Percentiles rank a stretch among this genome's conserved stretches.
phyloP scores from a whole-genome alignment of 2,329 filamentous ascomycete species.

The Monosporascus ibericus region DNA sequence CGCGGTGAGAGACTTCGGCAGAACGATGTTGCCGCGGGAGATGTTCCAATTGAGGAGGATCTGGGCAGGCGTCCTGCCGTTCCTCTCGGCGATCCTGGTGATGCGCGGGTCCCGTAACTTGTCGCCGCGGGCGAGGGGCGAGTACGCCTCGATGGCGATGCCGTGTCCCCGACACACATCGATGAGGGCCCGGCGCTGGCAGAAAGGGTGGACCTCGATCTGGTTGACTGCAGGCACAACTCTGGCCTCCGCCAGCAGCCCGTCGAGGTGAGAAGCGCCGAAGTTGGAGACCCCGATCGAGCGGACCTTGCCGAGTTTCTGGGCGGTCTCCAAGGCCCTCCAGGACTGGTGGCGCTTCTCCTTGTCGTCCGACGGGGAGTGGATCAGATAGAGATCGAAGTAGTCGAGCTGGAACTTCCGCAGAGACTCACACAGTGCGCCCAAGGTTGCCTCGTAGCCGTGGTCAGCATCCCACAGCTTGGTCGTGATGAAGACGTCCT shows the following conservation, averaged over 20 bases:
- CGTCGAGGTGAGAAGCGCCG: conserved; percentile 25
- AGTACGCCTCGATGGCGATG: conserved; percentile 15
- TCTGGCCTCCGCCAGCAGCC: conserved; percentile 32
- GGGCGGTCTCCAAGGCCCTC: conserved; percentile 7
- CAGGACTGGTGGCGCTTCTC: conserved; percentile 36
- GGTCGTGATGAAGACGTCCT: conserved; percentile 30
- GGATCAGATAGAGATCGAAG: conserved; percentile 46
- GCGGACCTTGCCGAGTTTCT: conserved; percentile 34
- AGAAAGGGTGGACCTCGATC: conserved; percentile 53
- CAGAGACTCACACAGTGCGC: conserved; percentile 38
- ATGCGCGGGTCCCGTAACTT: conserved; percentile 45
- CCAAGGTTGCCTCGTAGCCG: conserved; percentile 11
- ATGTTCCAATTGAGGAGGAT: conserved; percentile 55
- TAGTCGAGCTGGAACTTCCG: conserved; percentile 41
- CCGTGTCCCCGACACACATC: conserved; percentile 39
- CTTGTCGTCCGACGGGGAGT: conserved; percentile 36
- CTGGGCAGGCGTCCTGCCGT: conserved; percentile 50
- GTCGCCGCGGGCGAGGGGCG: conserved; percentile 7
- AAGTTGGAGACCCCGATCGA: conserved; percentile 38
- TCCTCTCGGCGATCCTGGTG: conserved; percentile 47
- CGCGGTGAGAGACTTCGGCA: conserved; percentile 58
- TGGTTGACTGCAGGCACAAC: conserved; percentile 52
- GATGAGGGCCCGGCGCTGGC: conserved; percentile 47
- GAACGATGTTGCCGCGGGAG: conserved; percentile 50
- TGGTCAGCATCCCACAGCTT: conserved; percentile 33